These are phyloP conservation scores for Sambucus nigra DNA, from an alignment of 129 eudicot genomes.

Conservation along the genomic window DNA sequence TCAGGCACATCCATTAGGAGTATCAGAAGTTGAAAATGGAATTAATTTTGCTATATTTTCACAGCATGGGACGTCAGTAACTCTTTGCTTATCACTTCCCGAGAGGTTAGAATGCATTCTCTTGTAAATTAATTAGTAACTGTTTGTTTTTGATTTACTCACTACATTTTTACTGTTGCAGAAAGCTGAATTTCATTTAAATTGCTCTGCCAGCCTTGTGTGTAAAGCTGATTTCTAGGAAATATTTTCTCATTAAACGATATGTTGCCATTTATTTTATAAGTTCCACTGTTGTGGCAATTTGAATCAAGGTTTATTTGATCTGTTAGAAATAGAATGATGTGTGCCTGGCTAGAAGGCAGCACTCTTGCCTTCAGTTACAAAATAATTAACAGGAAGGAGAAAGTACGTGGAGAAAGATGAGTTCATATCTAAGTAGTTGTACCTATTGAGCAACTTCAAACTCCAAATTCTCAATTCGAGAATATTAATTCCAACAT, in stretches of 20 bases:
- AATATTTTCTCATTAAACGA: neutral
- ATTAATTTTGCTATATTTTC: slow-evolving; percentile 84
- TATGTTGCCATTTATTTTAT: neutral
- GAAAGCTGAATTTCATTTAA: neutral
- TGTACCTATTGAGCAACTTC: too few species aligned
- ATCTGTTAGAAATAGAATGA: neutral
- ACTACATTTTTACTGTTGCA: neutral
- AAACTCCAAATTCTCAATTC: too few species aligned
- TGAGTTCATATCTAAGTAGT: too few species aligned
- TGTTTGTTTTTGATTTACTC: neutral
- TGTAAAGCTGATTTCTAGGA: neutral
- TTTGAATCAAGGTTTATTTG: neutral
- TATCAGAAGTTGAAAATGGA: slow-evolving; percentile 72
- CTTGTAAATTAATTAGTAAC: neutral
- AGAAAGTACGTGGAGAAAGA: neutral
- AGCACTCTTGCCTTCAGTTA: neutral
- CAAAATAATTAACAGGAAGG: neutral
- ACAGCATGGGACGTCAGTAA: slow-evolving; percentile 77
- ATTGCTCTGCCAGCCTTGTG: neutral
- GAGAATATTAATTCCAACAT: too few species aligned
- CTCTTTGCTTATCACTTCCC: slow-evolving; percentile 66
- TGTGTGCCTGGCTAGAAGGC: neutral
- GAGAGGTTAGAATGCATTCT: slow-evolving; percentile 36
- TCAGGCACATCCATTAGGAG: slow-evolving; percentile 83
- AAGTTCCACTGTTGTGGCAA: neutral